phyloP scores from a whole-genome alignment of 2,329 filamentous ascomycete genomes.

The Fusarium brevicatenulatum region DNA sequence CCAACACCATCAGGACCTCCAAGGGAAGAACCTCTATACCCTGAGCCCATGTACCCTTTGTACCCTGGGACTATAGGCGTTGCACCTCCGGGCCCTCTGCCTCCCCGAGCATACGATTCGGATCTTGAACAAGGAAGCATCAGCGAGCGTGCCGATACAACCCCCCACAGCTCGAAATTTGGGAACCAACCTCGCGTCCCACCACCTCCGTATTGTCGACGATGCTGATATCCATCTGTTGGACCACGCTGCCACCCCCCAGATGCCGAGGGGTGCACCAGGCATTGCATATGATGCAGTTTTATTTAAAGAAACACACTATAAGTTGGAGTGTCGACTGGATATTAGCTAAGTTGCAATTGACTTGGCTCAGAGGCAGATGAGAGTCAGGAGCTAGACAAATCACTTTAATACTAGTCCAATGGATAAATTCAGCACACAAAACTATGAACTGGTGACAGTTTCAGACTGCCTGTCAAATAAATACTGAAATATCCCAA shows the following conservation, averaged over 20 bases:
- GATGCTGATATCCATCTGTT: background rate
- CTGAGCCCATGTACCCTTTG: background rate
- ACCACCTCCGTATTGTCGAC: background rate
- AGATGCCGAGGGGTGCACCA: background rate
- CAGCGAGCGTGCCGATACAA: too few species aligned
- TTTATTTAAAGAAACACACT: background rate
- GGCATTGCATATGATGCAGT: background rate
- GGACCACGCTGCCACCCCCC: background rate
- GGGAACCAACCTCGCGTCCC: background rate
- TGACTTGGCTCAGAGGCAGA: background rate
- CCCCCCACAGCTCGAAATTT: background rate
- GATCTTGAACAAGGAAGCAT: background rate
- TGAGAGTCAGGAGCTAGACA: background rate
- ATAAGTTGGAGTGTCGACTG: background rate
- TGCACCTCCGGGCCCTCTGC: background rate
- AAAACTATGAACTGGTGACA: background rate
- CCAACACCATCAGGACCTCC: background rate
- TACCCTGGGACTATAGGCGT: background rate
- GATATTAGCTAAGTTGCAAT: background rate
- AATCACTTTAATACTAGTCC: background rate
- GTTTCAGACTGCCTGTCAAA: background rate
- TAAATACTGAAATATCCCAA: too few species aligned
- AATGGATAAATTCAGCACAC: background rate
- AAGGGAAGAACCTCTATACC: background rate
- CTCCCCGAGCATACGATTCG: too few species aligned